Percentiles rank a stretch among this genome's conserved stretches.
phyloP scores from a whole-genome alignment of 192 early-diverging fungal species.

The Coemansia sp. region DNA sequence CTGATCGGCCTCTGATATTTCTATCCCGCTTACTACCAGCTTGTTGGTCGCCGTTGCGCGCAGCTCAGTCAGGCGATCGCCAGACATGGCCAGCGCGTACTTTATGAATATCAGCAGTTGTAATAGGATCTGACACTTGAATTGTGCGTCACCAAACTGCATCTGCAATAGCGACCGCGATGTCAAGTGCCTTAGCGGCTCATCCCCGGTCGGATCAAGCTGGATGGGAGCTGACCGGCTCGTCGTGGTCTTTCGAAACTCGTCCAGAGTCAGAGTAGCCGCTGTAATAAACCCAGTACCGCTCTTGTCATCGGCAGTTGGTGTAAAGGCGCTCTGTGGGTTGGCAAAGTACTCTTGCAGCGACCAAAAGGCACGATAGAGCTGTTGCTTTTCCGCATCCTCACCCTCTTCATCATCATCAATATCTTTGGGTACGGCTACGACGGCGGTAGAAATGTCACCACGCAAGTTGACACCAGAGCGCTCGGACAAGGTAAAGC shows the following conservation, averaged over 20 bases:
- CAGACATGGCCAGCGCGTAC: slow-evolving; percentile 64
- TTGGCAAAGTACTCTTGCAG: slow-evolving; percentile 76
- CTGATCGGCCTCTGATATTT: slow-evolving; percentile 47
- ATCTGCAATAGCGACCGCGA: slow-evolving; percentile 33
- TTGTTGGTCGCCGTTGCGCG: slow-evolving; percentile 60
- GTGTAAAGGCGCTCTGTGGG: slow-evolving; percentile 58
- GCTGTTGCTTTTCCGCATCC: slow-evolving; percentile 18
- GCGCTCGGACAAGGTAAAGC: slow-evolving; percentile 82
- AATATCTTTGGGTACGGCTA: not conserved
- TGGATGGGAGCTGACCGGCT: slow-evolving; percentile 13
- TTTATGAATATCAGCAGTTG: slow-evolving; percentile 87
- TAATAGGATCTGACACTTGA: slow-evolving; percentile 83
- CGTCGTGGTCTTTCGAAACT: slow-evolving; percentile 36
- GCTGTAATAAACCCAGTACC: slow-evolving; percentile 22
- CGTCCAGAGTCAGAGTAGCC: slow-evolving; percentile 30
- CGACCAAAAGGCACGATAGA: slow-evolving; percentile 80
- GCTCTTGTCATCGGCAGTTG: slow-evolving; percentile 3
- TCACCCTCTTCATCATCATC: not conserved
- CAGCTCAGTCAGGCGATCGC: slow-evolving; percentile 50
- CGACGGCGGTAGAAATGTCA: slow-evolving; percentile 62
- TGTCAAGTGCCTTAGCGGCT: slow-evolving; percentile 37
- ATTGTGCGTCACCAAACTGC: slow-evolving; percentile 77
- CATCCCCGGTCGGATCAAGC: slow-evolving; percentile 23
- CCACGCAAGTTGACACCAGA: slow-evolving; percentile 89
- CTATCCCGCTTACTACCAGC: slow-evolving; percentile 50